phyloP scores from a whole-genome alignment of 371 early-diverging fungal genomes.

The Parasitella parasitica region DNA sequence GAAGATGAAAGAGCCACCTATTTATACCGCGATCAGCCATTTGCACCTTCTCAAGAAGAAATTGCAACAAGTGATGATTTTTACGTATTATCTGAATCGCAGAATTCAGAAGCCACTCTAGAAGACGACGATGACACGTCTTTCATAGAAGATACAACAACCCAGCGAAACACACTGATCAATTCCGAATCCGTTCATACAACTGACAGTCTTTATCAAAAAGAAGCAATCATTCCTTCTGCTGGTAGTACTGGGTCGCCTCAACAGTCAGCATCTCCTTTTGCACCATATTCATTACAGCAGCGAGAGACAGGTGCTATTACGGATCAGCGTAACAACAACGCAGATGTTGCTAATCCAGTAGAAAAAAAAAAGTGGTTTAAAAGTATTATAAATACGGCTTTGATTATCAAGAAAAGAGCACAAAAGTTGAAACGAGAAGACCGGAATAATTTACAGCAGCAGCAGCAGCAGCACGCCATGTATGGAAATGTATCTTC shows the following conservation, averaged over 20 bases:
- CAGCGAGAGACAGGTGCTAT: neutral
- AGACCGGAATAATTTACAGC: neutral
- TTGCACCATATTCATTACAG: neutral
- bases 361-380: constrained; percentile 7
- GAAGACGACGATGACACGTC: neutral
- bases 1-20: neutral
- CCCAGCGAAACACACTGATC: neutral
- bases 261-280: neutral
- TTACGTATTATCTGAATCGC: neutral
- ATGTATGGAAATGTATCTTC: neutral
- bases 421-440: neutral
- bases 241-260: neutral
- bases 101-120: neutral
- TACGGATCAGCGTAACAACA: neutral
- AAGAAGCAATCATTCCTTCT: neutral
- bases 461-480: neutral
- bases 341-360: neutral
- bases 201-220: neutral
- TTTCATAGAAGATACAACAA: neutral
- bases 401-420: neutral
- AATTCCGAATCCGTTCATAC: neutral
- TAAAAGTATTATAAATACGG: neutral
- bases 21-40: neutral
- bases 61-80: neutral
- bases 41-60: neutral